Percentiles rank a stretch among this genome's conserved stretches.
These are phyloP conservation scores for Suillus discolor DNA, from an alignment of 768 basidiomycete genomes.

Conservation along the genomic window DNA sequence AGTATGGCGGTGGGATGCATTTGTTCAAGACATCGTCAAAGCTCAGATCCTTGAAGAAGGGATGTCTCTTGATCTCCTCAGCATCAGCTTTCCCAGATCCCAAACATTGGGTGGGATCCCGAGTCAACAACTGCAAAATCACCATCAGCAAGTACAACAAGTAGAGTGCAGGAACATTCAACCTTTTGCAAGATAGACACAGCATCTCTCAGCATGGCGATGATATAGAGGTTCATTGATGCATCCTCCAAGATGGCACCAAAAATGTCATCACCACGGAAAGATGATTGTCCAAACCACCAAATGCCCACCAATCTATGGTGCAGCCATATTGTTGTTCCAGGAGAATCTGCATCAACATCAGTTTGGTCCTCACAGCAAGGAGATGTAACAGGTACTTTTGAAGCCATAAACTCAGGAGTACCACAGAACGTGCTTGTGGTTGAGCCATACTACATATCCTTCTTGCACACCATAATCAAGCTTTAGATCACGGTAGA, in stretches of 20 bases:
- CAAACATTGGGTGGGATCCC: conserved; percentile 88
- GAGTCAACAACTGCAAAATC: conserved; percentile 75
- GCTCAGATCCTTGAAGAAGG: conserved; percentile 98
- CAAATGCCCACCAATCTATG: conserved; percentile 99
- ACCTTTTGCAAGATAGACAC: conserved; percentile 96
- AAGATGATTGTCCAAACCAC: conserved; percentile 97
- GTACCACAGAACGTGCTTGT: conserved; percentile 99
- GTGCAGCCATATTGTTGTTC: conserved; percentile 98
- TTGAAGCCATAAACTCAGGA: conserved; percentile 99
- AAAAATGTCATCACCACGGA: conserved; percentile 99
- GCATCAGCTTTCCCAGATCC: conserved; percentile 93
- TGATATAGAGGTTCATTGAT: conserved; percentile 98
- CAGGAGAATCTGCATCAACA: conserved; percentile 76
- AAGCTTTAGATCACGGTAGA: conserved; percentile 96
- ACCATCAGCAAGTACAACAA: conserved; percentile 9
- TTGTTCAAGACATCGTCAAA: conserved; percentile 98
- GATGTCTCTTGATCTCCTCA: conserved; percentile 94
- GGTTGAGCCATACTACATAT: conserved; percentile 96
- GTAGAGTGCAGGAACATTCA: conserved; percentile 12
- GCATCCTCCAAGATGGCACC: conserved; percentile 98
- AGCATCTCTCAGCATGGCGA: conserved; percentile 98
- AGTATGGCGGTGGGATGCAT: conserved; percentile 96
- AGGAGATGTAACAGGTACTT: conserved; percentile 52
- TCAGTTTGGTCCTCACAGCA: conserved; percentile 9
- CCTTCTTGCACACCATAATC: conserved; percentile 99